phyloP scores from a whole-genome alignment of 495 filamentous ascomycete species.

The Friedmanniomyces simplex region DNA sequence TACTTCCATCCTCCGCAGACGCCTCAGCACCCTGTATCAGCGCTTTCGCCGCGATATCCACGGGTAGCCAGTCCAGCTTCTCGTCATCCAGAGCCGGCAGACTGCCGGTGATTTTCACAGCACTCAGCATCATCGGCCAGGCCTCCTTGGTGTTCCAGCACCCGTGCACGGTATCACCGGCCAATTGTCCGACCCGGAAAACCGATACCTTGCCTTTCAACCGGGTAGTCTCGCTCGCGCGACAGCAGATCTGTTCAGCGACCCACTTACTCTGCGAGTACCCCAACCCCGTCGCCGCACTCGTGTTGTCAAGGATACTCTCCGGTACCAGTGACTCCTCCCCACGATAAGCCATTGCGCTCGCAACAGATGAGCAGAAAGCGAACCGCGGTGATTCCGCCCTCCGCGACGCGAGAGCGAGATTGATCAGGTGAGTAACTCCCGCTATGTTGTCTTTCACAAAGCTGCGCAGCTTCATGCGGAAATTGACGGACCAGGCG shows the following conservation, averaged over 20 bases:
- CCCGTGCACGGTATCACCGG: slow-evolving; percentile 42
- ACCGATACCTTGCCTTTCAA: slow-evolving; percentile 31
- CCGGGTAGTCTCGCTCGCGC: slow-evolving; percentile 18
- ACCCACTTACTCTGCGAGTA: slow-evolving; percentile 57
- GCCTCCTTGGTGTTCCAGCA: slow-evolving; percentile 56
- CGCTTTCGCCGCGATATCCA: slow-evolving; percentile 44
- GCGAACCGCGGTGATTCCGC: slow-evolving; percentile 31
- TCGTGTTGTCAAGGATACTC: slow-evolving; percentile 37
- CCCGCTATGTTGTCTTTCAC: slow-evolving; percentile 43
- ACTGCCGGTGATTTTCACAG: slow-evolving; percentile 35
- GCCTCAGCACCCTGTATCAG: slow-evolving; percentile 38
- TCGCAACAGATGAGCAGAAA: slow-evolving; percentile 53
- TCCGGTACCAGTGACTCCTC: slow-evolving; percentile 36
- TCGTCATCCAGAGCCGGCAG: slow-evolving; percentile 44
- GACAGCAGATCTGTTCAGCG: slow-evolving; percentile 42
- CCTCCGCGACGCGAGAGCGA: slow-evolving; percentile 36
- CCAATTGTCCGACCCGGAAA: slow-evolving; percentile 50
- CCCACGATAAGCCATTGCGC: slow-evolving; percentile 21
- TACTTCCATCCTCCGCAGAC: not conserved
- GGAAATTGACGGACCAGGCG: slow-evolving; percentile 69
- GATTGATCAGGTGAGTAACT: slow-evolving; percentile 43
- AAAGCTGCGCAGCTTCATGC: slow-evolving; percentile 48
- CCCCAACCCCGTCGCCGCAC: slow-evolving; percentile 43
- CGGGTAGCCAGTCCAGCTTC: slow-evolving; percentile 46
- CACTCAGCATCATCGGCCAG: slow-evolving; percentile 50